Evolutionary conservation across 2,329 filamentous ascomycete species (phyloP).

Genomic region (Lachnellula cervina): DNA sequence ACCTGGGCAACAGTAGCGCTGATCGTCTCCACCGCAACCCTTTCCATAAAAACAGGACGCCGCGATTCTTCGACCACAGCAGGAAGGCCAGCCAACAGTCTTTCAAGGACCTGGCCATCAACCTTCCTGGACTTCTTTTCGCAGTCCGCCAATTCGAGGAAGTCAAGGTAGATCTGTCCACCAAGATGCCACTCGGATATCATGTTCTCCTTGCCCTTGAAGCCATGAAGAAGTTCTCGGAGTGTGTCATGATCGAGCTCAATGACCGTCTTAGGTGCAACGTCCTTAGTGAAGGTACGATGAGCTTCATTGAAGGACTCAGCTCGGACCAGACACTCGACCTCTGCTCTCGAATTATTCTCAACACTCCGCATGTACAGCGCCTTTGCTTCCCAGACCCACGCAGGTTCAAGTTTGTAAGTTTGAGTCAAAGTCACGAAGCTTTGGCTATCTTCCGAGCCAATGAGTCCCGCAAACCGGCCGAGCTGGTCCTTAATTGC

Average conservation of each 20-base stretch:
- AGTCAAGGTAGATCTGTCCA: constrained; percentile 70
- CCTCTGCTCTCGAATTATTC: constrained; percentile 65
- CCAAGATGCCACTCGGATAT: constrained; percentile 74
- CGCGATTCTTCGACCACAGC: constrained; percentile 38
- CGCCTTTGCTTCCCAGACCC: constrained; percentile 87
- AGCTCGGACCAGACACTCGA: constrained; percentile 75
- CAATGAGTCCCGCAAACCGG: constrained; percentile 64
- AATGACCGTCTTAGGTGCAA: constrained; percentile 78
- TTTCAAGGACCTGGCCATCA: constrained; percentile 47
- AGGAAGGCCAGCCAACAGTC: constrained; percentile 51
- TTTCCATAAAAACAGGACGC: constrained; percentile 46
- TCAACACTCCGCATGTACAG: constrained; percentile 71
- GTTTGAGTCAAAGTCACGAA: constrained; percentile 58
- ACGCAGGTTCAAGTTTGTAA: constrained; percentile 66
- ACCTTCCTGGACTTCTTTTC: constrained; percentile 37
- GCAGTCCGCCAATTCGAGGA: constrained; percentile 48
- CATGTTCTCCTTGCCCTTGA: constrained; percentile 55
- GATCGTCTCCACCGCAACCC: constrained; percentile 79
- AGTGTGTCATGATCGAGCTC: constrained; percentile 72
- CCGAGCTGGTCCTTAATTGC: constrained; percentile 70
- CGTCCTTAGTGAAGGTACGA: constrained; percentile 70
- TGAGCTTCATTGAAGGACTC: constrained; percentile 77
- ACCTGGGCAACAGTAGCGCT: constrained; percentile 65
- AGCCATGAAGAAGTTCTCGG: constrained; percentile 64
- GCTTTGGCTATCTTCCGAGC: constrained; percentile 49